phyloP scores from a whole-genome alignment of 257 asterid genomes.

The Solanum microdontum region DNA sequence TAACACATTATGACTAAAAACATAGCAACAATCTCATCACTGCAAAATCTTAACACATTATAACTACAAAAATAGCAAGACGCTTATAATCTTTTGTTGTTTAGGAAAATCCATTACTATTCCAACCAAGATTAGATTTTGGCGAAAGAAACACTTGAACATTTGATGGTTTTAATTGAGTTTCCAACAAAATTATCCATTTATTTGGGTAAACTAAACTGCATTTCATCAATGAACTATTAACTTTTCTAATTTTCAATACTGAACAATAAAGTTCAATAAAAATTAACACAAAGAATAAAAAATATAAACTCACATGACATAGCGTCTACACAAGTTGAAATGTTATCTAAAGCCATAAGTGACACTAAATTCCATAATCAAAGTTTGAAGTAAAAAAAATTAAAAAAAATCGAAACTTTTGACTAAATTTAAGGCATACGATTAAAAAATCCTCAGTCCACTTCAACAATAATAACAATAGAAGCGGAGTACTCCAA shows the following conservation, averaged over 20 bases:
- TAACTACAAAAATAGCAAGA: not conserved
- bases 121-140: not conserved
- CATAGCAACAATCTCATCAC: not conserved
- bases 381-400: not conserved
- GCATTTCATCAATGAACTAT: not conserved
- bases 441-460: not conserved
- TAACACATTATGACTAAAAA: not conserved
- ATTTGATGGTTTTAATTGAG: not conserved
- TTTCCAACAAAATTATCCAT: not conserved
- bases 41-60: not conserved
- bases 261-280: not conserved
- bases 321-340: not conserved
- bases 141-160: not conserved
- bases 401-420: not conserved
- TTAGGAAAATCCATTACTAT: not conserved
- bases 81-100: not conserved
- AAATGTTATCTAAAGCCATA: not conserved
- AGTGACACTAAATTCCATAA: not conserved
- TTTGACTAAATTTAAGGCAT: not conserved
- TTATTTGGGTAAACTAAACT: not conserved
- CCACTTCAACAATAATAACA: not conserved
- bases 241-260: not conserved
- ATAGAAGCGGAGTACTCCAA: not conserved
- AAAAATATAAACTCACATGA: not conserved
- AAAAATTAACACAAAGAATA: not conserved